phyloP scores from a whole-genome alignment of 2,329 filamentous ascomycete genomes.

The Fusarium drepaniforme region DNA sequence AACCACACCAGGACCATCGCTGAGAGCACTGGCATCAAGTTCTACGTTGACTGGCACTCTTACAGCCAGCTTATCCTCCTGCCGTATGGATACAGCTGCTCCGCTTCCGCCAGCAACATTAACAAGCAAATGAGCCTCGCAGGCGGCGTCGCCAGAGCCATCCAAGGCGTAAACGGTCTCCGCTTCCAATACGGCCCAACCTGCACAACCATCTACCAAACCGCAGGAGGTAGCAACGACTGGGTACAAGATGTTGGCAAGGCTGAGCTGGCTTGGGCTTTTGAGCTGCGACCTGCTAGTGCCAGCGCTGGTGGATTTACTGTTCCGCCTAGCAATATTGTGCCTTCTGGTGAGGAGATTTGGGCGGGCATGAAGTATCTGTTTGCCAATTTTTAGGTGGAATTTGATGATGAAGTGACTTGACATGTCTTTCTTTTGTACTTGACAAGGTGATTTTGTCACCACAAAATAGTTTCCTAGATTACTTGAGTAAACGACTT shows the following conservation, averaged over 20 bases:
- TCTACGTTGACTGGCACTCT: conserved; percentile 75
- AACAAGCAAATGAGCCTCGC: conserved; percentile 63
- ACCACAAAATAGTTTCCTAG: neutral
- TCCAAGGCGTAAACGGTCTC: conserved; percentile 57
- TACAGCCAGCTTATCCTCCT: conserved; percentile 71
- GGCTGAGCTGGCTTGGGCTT: conserved; percentile 56
- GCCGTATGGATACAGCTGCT: conserved; percentile 72
- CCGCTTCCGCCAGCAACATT: conserved; percentile 58
- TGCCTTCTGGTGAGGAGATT: conserved; percentile 57
- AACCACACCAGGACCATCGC: conserved; percentile 45
- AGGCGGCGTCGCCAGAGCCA: conserved; percentile 61
- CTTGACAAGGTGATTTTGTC: neutral
- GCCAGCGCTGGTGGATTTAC: conserved; percentile 37
- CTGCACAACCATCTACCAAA: conserved; percentile 72
- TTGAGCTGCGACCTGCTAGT: conserved; percentile 53
- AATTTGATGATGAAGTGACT: neutral
- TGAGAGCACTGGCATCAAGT: conserved; percentile 61
- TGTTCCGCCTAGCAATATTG: conserved; percentile 47
- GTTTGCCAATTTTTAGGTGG: conserved; percentile 13
- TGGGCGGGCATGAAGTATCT: conserved; percentile 59
- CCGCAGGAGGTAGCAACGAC: conserved; percentile 60
- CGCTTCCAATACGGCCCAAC: conserved; percentile 62
- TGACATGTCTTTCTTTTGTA: neutral
- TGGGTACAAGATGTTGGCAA: conserved; percentile 57
- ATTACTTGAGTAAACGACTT: neutral